A percentile compares a stretch with the other conserved stretches of the same genome.
Conservation (phyloP, 2,329 filamentous ascomycete species). For the Zopfia rhizophila region DNA sequence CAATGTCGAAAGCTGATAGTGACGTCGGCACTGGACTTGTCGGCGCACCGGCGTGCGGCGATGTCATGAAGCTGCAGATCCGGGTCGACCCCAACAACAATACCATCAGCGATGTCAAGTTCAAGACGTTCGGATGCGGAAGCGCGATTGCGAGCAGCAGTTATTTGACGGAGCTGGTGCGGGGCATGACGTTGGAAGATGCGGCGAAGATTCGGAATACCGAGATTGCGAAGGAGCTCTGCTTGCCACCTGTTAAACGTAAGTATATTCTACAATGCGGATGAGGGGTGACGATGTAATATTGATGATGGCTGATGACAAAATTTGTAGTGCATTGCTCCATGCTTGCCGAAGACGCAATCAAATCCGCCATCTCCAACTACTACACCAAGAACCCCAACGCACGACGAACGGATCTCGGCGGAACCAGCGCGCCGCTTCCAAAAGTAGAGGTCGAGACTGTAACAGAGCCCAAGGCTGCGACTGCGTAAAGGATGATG, state of each 20-base stretch:
- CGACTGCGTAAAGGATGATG: slow-evolving; percentile 25
- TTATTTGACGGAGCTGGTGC: slow-evolving; percentile 93
- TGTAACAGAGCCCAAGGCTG: slow-evolving; percentile 53
- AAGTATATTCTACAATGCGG: slow-evolving; percentile 52
- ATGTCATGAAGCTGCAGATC: slow-evolving; percentile 95
- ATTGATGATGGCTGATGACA: slow-evolving; percentile 13
- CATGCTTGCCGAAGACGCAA: slow-evolving; percentile 91
- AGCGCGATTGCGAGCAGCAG: slow-evolving; percentile 94
- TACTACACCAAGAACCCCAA: slow-evolving; percentile 93
- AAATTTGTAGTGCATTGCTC: slow-evolving; percentile 80
- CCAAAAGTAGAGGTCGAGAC: slow-evolving; percentile 72
- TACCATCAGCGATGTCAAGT: slow-evolving; percentile 93
- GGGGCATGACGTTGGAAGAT: slow-evolving; percentile 96
- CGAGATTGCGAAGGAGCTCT: slow-evolving; percentile 97
- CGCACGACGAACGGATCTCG: slow-evolving; percentile 76
- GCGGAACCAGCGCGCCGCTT: slow-evolving; percentile 76
- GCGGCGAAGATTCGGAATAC: slow-evolving; percentile 94
- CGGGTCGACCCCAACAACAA: slow-evolving; percentile 88
- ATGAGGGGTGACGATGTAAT: slow-evolving; percentile 1
- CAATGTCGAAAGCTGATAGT: slow-evolving; percentile 79
- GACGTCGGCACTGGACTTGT: slow-evolving; percentile 94
- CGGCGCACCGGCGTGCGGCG: slow-evolving; percentile 87
- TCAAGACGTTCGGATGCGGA: slow-evolving; percentile 97
- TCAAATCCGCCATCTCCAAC: slow-evolving; percentile 90
- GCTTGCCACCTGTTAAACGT: slow-evolving; percentile 88